Percentiles rank a stretch among this genome's conserved stretches.
Evolutionary conservation across 2,329 filamentous ascomycete species (phyloP).

Genomic region (Fusarium denticulatum): DNA sequence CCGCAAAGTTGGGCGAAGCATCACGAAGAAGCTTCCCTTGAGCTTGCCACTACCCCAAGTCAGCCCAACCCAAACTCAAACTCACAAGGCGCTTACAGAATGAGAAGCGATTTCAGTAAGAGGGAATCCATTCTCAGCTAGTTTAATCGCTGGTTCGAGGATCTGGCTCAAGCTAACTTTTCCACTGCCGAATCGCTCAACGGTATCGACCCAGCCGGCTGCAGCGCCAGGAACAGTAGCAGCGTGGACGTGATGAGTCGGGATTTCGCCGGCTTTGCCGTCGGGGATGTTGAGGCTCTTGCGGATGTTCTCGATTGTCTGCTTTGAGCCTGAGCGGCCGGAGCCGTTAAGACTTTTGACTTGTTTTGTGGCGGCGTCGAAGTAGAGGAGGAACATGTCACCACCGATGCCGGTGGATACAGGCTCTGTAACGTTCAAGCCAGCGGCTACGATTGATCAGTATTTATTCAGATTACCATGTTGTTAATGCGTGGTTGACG

Average conservation of each 20-base stretch:
- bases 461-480: no score
- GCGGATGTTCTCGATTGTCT: slow-evolving; percentile 75
- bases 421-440: slow-evolving; percentile 92
- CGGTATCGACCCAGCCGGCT: slow-evolving; percentile 91
- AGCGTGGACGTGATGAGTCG: slow-evolving; percentile 79
- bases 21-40: slow-evolving; percentile 71
- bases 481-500: slow-evolving; percentile 39
- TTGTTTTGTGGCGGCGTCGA: slow-evolving; percentile 82
- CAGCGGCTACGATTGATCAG: slow-evolving; percentile 64
- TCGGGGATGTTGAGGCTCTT: slow-evolving; percentile 73
- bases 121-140: slow-evolving; percentile 90
- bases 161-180: slow-evolving; percentile 81
- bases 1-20: slow-evolving; percentile 85
- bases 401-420: slow-evolving; percentile 94
- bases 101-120: slow-evolving; percentile 81
- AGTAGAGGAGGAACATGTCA: slow-evolving; percentile 96
- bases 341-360: slow-evolving; percentile 92
- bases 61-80: background rate
- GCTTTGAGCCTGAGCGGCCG: slow-evolving; percentile 78
- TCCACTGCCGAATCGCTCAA: slow-evolving; percentile 89
- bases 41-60: slow-evolving; percentile 71
- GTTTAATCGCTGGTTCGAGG: slow-evolving; percentile 81
- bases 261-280: slow-evolving; percentile 69
- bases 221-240: slow-evolving; percentile 91
- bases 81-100: slow-evolving; percentile 63